Evolutionary conservation across 1,139 yeast genomes (phyloP).

Genomic region (Candida buenavistaensis): DNA sequence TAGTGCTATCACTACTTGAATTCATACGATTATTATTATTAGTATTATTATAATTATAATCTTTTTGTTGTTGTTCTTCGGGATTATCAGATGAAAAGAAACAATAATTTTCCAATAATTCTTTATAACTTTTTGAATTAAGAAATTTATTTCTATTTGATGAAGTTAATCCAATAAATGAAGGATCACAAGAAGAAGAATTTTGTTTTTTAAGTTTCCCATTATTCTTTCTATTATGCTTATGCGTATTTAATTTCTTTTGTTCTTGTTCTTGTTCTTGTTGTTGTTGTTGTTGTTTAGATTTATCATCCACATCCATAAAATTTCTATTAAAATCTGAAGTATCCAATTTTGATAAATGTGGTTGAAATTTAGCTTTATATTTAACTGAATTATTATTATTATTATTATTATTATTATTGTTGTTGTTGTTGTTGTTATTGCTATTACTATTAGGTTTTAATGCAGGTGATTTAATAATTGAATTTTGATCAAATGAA

Average conservation of each 20-base stretch:
- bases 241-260: background rate
- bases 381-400: constrained; percentile 7
- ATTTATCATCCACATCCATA: constrained; percentile 6
- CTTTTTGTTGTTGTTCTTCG: constrained; percentile 2
- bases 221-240: constrained; percentile 1
- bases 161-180: constrained; percentile 1
- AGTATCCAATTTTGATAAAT: constrained; percentile 9
- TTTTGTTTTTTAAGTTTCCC: background rate
- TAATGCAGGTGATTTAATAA: constrained; percentile 1
- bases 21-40: constrained; percentile 1
- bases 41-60: background rate
- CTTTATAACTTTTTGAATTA: constrained; percentile 65
- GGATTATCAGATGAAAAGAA: constrained; percentile 38
- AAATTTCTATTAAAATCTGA: constrained; percentile 9
- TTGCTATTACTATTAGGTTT: constrained; percentile 1
- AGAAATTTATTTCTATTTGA: constrained; percentile 20
- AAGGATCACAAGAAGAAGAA: constrained; percentile 6
- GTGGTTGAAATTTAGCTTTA: constrained; percentile 12
- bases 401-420: background rate
- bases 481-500: constrained; percentile 1
- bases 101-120: constrained; percentile 70
- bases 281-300: background rate
- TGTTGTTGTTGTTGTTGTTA: background rate
- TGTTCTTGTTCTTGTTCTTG: constrained; percentile 1
- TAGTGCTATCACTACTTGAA: constrained; percentile 1